phyloP scores from a whole-genome alignment of 345 rosid species.

The Brassica napus region DNA sequence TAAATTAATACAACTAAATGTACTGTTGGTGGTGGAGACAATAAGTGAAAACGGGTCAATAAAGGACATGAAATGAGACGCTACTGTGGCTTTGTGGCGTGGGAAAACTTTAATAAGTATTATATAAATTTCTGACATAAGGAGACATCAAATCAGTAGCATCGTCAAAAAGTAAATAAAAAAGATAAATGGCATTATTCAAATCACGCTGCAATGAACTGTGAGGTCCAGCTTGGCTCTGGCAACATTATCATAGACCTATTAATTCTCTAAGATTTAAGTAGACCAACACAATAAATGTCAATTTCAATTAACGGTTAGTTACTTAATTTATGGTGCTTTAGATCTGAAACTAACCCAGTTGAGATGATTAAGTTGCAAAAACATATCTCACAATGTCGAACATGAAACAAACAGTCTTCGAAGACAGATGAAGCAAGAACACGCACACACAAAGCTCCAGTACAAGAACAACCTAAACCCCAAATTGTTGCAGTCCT shows the following conservation, averaged over 20 bases:
- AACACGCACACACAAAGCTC: slow-evolving; percentile 19
- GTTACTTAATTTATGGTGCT: not conserved
- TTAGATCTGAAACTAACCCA: not conserved
- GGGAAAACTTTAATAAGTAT: not conserved
- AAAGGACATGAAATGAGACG: slow-evolving; percentile 10
- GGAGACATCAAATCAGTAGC: not conserved
- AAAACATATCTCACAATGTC: slow-evolving; percentile 26
- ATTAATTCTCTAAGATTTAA: not conserved
- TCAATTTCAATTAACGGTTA: not conserved
- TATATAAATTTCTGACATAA: not conserved
- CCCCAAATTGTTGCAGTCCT: not conserved
- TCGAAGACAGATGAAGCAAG: not conserved
- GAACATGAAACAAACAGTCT: not conserved
- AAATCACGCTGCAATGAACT: not conserved
- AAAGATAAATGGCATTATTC: slow-evolving; percentile 25
- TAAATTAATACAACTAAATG: not conserved
- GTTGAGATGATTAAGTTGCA: not conserved
- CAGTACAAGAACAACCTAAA: slow-evolving; percentile 3
- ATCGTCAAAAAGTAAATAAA: not conserved
- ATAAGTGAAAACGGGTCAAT: slow-evolving; percentile 10
- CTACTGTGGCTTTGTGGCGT: slow-evolving; percentile 22
- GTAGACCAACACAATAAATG: not conserved
- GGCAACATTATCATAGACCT: not conserved
- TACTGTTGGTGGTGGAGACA: slow-evolving; percentile 10
- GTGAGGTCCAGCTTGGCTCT: slow-evolving; percentile 14